Conservation (phyloP, 2,329 filamentous ascomycete genomes). For the Phyllosticta ampelicida region DNA sequence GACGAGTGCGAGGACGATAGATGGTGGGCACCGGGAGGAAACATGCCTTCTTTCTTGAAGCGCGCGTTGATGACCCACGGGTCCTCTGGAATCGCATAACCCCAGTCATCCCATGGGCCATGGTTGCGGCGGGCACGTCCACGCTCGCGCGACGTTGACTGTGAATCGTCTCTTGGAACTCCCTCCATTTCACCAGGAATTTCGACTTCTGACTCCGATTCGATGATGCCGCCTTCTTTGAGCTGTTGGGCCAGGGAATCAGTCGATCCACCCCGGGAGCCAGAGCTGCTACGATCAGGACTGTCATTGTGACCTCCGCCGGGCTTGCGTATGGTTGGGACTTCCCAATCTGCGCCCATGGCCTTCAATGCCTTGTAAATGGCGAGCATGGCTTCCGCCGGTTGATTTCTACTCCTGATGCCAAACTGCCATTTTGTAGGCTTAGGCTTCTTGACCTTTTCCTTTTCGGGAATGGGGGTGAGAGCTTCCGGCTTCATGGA, state of each 20-base stretch:
- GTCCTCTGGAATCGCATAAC: slow-evolving; percentile 82
- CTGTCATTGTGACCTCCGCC: slow-evolving; percentile 34
- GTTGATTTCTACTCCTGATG: slow-evolving; percentile 86
- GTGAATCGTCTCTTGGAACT: slow-evolving; percentile 7
- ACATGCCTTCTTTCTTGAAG: slow-evolving; percentile 73
- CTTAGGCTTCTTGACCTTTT: slow-evolving; percentile 53
- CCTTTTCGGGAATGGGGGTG: slow-evolving; percentile 38
- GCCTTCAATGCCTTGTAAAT: slow-evolving; percentile 87
- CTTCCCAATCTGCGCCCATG: slow-evolving; percentile 80
- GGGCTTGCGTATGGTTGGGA: slow-evolving; percentile 32
- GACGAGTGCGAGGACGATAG: slow-evolving; percentile 40
- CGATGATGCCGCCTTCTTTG: slow-evolving; percentile 3
- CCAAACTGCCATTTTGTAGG: slow-evolving; percentile 96
- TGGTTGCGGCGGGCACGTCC: slow-evolving; percentile 32
- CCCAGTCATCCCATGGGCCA: slow-evolving; percentile 40
- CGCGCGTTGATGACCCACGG: slow-evolving; percentile 91
- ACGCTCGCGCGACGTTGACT: slow-evolving; percentile 14
- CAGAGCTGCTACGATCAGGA: slow-evolving; percentile 8
- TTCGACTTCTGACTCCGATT: slow-evolving; percentile 6
- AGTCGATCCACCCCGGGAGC: slow-evolving; percentile 4
- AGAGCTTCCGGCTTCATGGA: slow-evolving; percentile 41
- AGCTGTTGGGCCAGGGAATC: slow-evolving; percentile 6
- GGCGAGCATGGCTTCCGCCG: slow-evolving; percentile 86
- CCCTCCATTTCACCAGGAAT: background rate
- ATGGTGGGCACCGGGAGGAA: slow-evolving; percentile 39